These are phyloP conservation scores for Hirschfeldia incana DNA, from an alignment of 345 rosid species.

Conservation along the genomic window DNA sequence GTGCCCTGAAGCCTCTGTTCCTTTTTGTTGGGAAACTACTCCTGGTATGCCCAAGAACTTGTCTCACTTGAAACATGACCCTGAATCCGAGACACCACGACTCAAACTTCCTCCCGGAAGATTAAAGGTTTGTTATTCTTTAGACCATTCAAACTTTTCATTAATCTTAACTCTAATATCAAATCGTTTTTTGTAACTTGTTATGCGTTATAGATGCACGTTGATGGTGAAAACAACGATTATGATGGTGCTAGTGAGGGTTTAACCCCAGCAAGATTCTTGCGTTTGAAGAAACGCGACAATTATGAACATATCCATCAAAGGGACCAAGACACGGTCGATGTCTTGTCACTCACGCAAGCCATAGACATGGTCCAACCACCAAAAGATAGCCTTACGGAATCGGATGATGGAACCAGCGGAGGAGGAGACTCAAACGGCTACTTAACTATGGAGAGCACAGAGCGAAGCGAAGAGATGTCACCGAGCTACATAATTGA, in stretches of 20 bases:
- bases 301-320: conserved; percentile 16
- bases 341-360: conserved; percentile 72
- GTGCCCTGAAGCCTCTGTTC: conserved; percentile 46
- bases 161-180: not conserved
- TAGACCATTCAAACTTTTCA: not conserved
- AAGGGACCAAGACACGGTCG: conserved; percentile 39
- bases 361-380: conserved; percentile 76
- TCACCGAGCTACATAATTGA: conserved; percentile 74
- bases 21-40: conserved; percentile 84
- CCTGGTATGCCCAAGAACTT: conserved; percentile 72
- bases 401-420: conserved; percentile 29
- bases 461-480: conserved; percentile 33
- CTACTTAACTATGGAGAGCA: conserved; percentile 42
- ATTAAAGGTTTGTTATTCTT: conserved; percentile 40
- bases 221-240: conserved; percentile 41
- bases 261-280: conserved; percentile 40
- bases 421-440: conserved; percentile 35
- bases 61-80: conserved; percentile 22
- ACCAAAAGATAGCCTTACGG: conserved; percentile 38
- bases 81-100: conserved; percentile 56
- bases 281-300: conserved; percentile 24
- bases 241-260: conserved; percentile 30
- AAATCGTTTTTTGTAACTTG: conserved; percentile 4
- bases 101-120: conserved; percentile 69
- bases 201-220: conserved; percentile 32